Evolutionary conservation across 2,329 filamentous ascomycete species (phyloP), one percentile per base, ranked within the genome.

Genomic region (Aspergillus niger): DNA sequence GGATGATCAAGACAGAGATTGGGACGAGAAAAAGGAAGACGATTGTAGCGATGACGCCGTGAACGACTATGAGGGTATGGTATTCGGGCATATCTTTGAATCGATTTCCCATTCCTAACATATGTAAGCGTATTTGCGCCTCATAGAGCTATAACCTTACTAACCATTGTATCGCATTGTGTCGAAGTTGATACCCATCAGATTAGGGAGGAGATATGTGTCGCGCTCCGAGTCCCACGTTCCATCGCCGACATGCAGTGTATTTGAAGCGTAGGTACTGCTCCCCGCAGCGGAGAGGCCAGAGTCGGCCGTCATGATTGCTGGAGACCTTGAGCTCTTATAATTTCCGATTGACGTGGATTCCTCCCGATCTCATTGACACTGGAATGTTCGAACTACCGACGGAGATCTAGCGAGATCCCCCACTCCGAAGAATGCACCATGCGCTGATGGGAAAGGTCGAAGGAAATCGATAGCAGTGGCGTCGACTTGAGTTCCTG

Each of bases 121-220:
- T 52, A 62, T 67, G 48, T 69, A 65, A 61, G 38, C 32, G 53
- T 32, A 49, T 48, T 28, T 22, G 47, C 20, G 32, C 11, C 2
- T 13, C 17, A 30, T 8, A n/a, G 8, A 28, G 2, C 8, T 43
- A 36, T n/a, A 13, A 36, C 3, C 5, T 17, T 22, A 69, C 77
- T 65, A 70, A 87, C 85, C 86, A 79, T 89, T 89, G 75, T 88
- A 88, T 73, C 81, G 83, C 82, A 86, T 89, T 3, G 86, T 89
- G 52, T 82, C 85, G 72, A 88, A 87, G 69, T 89, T 89, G 39
- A 88, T 69, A 17, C 86, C 86, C 74, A 86, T 82, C 57, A 89
- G 72, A 67, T 88, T 88, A 48, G 86, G 86, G 58, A 89, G 74
- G 65, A 89, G 78, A 69, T 89, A 89, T 10, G 82, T 85, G 68